Conservation (phyloP, 192 early-diverging fungal genomes). For the Backusella australiensis region DNA sequence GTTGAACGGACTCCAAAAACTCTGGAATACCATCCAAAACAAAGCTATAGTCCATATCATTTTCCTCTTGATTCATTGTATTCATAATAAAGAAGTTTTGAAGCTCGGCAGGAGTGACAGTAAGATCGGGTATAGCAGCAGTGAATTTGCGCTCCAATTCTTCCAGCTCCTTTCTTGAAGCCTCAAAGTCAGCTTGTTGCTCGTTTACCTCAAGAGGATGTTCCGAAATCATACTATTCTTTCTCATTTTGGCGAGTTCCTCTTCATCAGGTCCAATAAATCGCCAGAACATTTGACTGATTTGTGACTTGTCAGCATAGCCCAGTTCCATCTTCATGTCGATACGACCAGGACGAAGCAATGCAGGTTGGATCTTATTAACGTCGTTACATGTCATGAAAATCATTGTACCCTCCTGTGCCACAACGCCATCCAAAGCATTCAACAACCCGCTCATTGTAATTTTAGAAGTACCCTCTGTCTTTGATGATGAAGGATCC, state of each 20-base stretch:
- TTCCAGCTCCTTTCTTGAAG: background rate
- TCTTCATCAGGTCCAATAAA: constrained; percentile 12
- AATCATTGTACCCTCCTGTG: constrained; percentile 48
- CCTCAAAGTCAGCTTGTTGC: background rate
- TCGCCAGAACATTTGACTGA: constrained; percentile 39
- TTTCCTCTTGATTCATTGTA: background rate
- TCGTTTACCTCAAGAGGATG: background rate
- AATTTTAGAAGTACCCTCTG: constrained; percentile 1
- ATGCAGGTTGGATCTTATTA: constrained; percentile 42
- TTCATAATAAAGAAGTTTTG: constrained; percentile 35
- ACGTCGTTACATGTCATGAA: constrained; percentile 53
- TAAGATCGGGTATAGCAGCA: constrained; percentile 14
- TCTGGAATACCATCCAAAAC: constrained; percentile 16
- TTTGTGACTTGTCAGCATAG: constrained; percentile 44
- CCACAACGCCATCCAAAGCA: constrained; percentile 51
- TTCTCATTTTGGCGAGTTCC: background rate
- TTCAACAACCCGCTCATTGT: constrained; percentile 50
- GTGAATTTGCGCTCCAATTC: background rate
- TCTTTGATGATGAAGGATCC: constrained; percentile 22
- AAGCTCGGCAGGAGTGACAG: constrained; percentile 28
- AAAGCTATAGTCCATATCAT: background rate
- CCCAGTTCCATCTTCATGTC: constrained; percentile 52
- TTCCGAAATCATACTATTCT: background rate
- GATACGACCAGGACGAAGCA: constrained; percentile 53
- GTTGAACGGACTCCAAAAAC: constrained; percentile 20